Evolutionary conservation across 2,329 filamentous ascomycete species (phyloP), one percentile per base, ranked within the genome.

Genomic region (Epichloe coenophiala): DNA sequence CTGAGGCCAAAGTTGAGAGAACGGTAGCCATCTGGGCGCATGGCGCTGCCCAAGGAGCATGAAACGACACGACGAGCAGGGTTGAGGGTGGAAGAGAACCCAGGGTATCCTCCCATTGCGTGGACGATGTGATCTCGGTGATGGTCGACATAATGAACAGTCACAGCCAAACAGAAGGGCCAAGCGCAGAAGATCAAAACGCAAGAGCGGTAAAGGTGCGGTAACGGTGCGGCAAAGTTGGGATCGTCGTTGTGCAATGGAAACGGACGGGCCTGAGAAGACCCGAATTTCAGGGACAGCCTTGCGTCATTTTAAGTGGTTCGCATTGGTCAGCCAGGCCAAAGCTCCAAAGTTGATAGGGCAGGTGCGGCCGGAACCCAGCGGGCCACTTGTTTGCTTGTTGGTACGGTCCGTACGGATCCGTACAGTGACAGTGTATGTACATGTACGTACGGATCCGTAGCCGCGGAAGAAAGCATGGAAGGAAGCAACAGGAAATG

Each of bases 41-140:
- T 44, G 93, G 93, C 53, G 89, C 89, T 33, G 93, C 93, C 93
- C 93, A 98, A 57, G 90, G 86, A 19, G 93, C 89, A 67, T 97
- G 86, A 75, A 98, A 98, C 66, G 90, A 96, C 63, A 95, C 80
- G 62, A 96, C 76, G 55, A 91, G 76, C 53, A 96, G 80, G 15
- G 86, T 80, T 15, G 82, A 77, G 2, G 83, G 63, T 11, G 86
- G 78, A 13, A 90, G 75, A 41, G 80, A 75, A 55, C 75, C 73
- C 55, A 87, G 72, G 63, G 85, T 76, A 57, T 79, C 71, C 57
- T 82, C 74, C 81, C 93, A 96, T 60, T 82, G 81, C 58, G 76
- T 71, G 61, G 88, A 80, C 59, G 78, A 81, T 59, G 80, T 77
- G 69, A 96, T 84, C 62, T 94, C 86, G 57, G 77, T 79, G 62